These are phyloP conservation scores for Tylopilus sp. DNA, from an alignment of 768 basidiomycete genomes.

Conservation along the genomic window DNA sequence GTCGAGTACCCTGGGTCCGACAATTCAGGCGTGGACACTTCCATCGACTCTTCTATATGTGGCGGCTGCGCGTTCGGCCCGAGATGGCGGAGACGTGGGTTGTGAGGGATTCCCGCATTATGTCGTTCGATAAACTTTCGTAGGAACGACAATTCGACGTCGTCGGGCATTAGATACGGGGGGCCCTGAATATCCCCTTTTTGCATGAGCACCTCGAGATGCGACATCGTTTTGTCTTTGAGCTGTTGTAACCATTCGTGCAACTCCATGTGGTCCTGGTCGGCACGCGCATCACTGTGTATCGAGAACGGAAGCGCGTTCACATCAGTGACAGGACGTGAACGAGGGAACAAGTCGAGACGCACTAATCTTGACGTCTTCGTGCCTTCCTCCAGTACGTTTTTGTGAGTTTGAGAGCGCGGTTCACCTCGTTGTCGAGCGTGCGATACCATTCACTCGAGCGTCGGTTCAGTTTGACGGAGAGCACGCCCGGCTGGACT, in stretches of 20 bases:
- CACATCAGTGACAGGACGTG: slow-evolving; percentile 4
- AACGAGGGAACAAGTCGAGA: slow-evolving; percentile 1
- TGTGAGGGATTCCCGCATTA: slow-evolving; percentile 70
- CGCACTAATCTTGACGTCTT: slow-evolving; percentile 68
- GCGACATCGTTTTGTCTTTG: slow-evolving; percentile 87
- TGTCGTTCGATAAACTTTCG: slow-evolving; percentile 83
- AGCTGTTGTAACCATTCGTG: slow-evolving; percentile 87
- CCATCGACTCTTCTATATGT: slow-evolving; percentile 34
- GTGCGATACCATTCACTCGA: slow-evolving; percentile 81
- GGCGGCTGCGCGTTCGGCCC: slow-evolving; percentile 31
- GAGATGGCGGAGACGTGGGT: slow-evolving; percentile 69
- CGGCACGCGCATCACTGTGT: slow-evolving; percentile 62
- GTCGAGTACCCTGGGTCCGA: slow-evolving; percentile 33
- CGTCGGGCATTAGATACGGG: slow-evolving; percentile 77
- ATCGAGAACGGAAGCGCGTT: not conserved
- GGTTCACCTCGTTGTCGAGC: slow-evolving; percentile 75
- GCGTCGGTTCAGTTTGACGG: slow-evolving; percentile 68
- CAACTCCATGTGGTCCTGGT: slow-evolving; percentile 87
- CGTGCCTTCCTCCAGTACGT: slow-evolving; percentile 84
- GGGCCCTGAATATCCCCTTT: slow-evolving; percentile 85
- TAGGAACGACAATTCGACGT: slow-evolving; percentile 72
- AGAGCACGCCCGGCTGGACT: slow-evolving; percentile 80
- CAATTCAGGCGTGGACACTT: slow-evolving; percentile 32
- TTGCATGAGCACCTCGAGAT: slow-evolving; percentile 83
- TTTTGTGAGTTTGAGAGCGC: slow-evolving; percentile 79